Evolutionary conservation across 305 asterid species (phyloP).

Genomic region (Fraxinus baroniana): DNA sequence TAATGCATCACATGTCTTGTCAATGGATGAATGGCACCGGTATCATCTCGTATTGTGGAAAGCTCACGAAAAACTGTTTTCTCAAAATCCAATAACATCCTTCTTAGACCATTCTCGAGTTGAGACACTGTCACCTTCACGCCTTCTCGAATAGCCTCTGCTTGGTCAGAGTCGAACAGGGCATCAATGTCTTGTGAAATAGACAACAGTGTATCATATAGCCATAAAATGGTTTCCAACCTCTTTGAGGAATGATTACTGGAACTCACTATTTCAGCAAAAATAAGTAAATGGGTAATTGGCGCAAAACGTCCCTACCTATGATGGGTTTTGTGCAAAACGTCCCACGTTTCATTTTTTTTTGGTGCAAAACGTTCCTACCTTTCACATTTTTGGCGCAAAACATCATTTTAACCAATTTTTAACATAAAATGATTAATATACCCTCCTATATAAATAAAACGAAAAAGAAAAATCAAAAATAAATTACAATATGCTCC

Average conservation of each 20-base stretch:
- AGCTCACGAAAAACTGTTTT: constrained; percentile 29
- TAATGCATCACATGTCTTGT: constrained; percentile 35
- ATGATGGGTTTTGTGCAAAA: not conserved
- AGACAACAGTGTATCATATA: constrained; percentile 35
- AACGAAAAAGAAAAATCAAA: no score
- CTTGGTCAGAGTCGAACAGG: constrained; percentile 35
- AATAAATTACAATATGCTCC: no score
- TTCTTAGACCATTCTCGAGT: constrained; percentile 33
- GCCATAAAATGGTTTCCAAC: constrained; percentile 37
- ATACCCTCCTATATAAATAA: no score
- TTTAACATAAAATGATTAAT: no score
- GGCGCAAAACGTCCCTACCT: not conserved
- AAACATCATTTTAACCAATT: no score
- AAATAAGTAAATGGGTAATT: constrained; percentile 29
- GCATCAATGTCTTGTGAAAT: constrained; percentile 21
- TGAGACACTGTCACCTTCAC: constrained; percentile 4
- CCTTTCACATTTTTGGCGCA: no score
- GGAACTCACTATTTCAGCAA: constrained; percentile 39
- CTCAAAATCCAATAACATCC: constrained; percentile 44
- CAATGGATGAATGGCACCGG: constrained; percentile 32
- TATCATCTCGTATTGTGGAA: not conserved
- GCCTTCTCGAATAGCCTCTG: constrained; percentile 24
- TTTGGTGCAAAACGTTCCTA: no score
- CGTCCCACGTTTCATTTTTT: no score
- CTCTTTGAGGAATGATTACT: constrained; percentile 39